Conservation (phyloP, 2,329 filamentous ascomycete species). For the Hypomyces perniciosus region DNA sequence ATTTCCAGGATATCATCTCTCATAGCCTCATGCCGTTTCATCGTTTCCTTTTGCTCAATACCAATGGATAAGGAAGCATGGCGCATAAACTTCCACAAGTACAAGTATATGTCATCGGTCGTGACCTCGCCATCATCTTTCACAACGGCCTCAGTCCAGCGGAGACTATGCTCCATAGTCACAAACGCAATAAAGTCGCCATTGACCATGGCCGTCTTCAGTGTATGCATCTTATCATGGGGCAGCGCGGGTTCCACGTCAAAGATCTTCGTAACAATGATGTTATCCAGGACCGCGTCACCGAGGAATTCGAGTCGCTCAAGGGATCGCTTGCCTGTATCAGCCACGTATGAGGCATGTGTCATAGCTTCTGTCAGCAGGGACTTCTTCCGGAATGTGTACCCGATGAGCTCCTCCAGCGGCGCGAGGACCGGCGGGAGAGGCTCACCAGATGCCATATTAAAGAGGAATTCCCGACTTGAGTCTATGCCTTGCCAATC, state of each 20-base stretch:
- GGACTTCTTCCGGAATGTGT: slow-evolving; percentile 61
- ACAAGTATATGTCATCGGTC: slow-evolving; percentile 23
- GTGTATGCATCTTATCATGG: slow-evolving; percentile 62
- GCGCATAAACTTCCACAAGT: slow-evolving; percentile 67
- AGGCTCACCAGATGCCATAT: slow-evolving; percentile 29
- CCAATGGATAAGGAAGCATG: slow-evolving; percentile 46
- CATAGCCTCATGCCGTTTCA: slow-evolving; percentile 41
- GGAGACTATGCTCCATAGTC: slow-evolving; percentile 46
- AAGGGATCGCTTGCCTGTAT: slow-evolving; percentile 35
- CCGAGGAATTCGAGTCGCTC: slow-evolving; percentile 86
- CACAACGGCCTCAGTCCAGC: slow-evolving; percentile 17
- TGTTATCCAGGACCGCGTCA: slow-evolving; percentile 74
- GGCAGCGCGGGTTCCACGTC: slow-evolving; percentile 33
- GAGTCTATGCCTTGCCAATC: slow-evolving; percentile 44
- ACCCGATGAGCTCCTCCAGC: slow-evolving; percentile 63
- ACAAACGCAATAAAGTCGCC: slow-evolving; percentile 73
- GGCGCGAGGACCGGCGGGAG: slow-evolving; percentile 38
- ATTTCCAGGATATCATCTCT: slow-evolving; percentile 43
- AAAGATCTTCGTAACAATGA: slow-evolving; percentile 63
- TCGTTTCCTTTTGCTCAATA: slow-evolving; percentile 37
- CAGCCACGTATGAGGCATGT: slow-evolving; percentile 57
- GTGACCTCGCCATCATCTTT: slow-evolving; percentile 15
- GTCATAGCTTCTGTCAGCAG: slow-evolving; percentile 76
- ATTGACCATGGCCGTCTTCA: slow-evolving; percentile 74
- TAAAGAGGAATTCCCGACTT: slow-evolving; percentile 39